Evolutionary conservation across 768 basidiomycete species (phyloP), one percentile per base, ranked within the genome.

Genomic region (Artomyces pyxidatus): DNA sequence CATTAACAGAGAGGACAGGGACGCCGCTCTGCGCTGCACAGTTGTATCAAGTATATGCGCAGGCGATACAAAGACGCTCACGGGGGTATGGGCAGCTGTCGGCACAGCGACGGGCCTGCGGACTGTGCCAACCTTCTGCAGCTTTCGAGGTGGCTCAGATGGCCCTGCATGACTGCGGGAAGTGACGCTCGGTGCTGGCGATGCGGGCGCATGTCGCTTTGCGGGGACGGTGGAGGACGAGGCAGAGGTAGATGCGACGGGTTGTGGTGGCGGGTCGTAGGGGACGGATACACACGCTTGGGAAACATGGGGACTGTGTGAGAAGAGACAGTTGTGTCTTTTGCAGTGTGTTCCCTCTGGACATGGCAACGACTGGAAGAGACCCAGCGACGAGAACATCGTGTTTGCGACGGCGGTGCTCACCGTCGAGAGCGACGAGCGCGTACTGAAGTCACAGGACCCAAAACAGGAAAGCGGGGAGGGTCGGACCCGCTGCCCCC

Each of bases 381-480:
- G 71, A 7, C 73, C 71, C 4, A 75, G 61, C 3, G 74, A 67
- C 25, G 82, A 73, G 61, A 90, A 88, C 88, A 89, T 86, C 4
- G 25, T 35, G 14, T 12, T 17, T 12, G 32, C 5, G 10, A 22
- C 19, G 16, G 25, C 6, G 43, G 30, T 49, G 40, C 25, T 25
- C n/a, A 4, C 22, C 21, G n/a, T n/a, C n/a, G n/a, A n/a, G n/a
- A n/a, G n/a, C n/a, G n/a, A n/a, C n/a, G n/a, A n/a, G n/a, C n/a
- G n/a, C n/a, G n/a, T n/a, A n/a, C n/a, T n/a, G n/a, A n/a, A n/a
- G n/a, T n/a, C n/a, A n/a, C n/a, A n/a, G n/a, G n/a, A n/a, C n/a
- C n/a, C n/a, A 29, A 28, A 27, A 35, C n/a, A 41, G 35, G 32
- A 38, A 25, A 27, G 23, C 14, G 23, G 39, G 26, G 42, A 1